Base-by-base conservation (phyloP, 2,329 filamentous ascomycete genomes). In the Fusarium palustre region DNA sequence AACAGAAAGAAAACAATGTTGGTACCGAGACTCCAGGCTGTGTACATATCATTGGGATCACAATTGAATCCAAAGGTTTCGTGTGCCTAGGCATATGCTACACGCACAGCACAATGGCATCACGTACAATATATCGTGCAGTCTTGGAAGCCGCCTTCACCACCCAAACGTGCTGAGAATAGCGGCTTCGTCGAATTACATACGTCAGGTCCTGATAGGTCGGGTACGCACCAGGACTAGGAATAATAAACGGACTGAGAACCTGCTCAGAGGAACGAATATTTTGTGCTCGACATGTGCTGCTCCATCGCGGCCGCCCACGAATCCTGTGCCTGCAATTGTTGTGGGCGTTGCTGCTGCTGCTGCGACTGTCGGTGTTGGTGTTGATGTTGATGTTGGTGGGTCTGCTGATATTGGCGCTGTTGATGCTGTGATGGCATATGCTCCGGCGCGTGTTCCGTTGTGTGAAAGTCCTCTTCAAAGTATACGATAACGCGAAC, bases 381-480 rank as follows among this genome's bases (percentile, higher is more conserved):
- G 9, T 59, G 55, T 38, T 25, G 68, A 25, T 59, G 55, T 38
- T 25, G 68, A 25, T 47, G 55, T 34, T 25, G 68, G 38, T 46
- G 39, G 56, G 5, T 48, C 7, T 70, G 67, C 7, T 68, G 68
- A 20, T 70, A 66, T 22, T 61, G 70, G n/a, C 28, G 62, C 9
- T 58, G 66, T 0, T 64, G 63, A 1, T 66, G 66, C 34, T 69
- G 68, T 3, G 66, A 60, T 4, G 70, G 70, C 15, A 73, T 55
- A 46, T 70, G 70, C 22, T 81, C 79, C 9, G 74, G 73, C 5
- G 76, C 79, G 56, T 83, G 81, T 45, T 80, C 76, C 10, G 76
- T 74, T 4, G 76, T 79, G 46, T 83, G 81, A 66, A 82, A 81
- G 54, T 83, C 81, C 59, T 82, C 81, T 46, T 83, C 81, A 60